A percentile compares a stretch with the other conserved stretches of the same genome.
Evolutionary conservation across 768 basidiomycete genomes (phyloP).

Genomic region (Russula dissimulans): DNA sequence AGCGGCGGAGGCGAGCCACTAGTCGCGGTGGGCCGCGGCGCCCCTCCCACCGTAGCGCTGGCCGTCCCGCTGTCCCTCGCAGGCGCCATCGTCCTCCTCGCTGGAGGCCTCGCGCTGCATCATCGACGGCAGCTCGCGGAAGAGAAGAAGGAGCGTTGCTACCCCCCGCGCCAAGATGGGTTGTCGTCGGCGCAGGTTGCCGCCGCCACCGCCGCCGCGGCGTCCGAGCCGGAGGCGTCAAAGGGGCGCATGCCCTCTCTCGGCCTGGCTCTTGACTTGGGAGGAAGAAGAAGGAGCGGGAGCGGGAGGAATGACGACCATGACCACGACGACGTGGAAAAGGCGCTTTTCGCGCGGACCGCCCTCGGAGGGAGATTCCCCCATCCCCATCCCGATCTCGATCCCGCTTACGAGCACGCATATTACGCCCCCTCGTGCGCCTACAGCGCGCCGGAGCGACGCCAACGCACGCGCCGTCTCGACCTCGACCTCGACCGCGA

Average conservation of each 20-base stretch:
- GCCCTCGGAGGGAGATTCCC: background rate
- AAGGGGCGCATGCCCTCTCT: background rate
- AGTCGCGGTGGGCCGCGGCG: slow-evolving; percentile 19
- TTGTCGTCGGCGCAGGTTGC: background rate
- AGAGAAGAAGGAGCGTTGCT: slow-evolving; percentile 17
- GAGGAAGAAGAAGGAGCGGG: background rate
- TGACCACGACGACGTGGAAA: slow-evolving; percentile 5
- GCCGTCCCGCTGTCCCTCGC: slow-evolving; percentile 30
- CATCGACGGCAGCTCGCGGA: slow-evolving; percentile 24
- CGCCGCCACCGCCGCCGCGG: background rate
- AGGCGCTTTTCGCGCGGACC: slow-evolving; percentile 9
- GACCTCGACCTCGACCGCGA: background rate
- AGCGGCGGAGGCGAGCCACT: slow-evolving; percentile 7
- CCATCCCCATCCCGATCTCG: background rate
- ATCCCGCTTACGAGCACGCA: too few species aligned
- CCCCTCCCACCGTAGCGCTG: slow-evolving; percentile 26
- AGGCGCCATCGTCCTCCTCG: slow-evolving; percentile 24
- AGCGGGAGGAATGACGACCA: background rate
- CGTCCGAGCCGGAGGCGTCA: too few species aligned
- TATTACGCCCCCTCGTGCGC: background rate
- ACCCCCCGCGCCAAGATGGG: background rate
- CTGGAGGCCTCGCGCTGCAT: slow-evolving; percentile 21
- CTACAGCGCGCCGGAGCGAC: background rate
- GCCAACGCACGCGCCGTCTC: slow-evolving; percentile 1
- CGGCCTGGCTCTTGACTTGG: background rate